These are phyloP conservation scores for Termitomyces sp. DNA, from an alignment of 768 basidiomycete species.

Conservation along the genomic window DNA sequence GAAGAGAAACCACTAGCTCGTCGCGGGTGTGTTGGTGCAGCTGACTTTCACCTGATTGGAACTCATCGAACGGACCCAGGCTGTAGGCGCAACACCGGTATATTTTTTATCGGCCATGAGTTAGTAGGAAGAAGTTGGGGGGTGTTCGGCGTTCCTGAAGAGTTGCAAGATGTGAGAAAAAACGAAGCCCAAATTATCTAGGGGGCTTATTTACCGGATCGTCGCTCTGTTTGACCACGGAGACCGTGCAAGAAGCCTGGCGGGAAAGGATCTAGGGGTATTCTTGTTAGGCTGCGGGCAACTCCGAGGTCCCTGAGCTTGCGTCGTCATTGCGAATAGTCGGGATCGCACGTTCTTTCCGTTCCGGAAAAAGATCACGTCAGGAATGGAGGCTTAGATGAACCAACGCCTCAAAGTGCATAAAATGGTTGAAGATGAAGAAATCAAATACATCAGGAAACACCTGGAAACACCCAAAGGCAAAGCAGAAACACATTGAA, in stretches of 20 bases:
- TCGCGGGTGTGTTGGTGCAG: not conserved
- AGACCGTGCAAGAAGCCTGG: constrained; percentile 12
- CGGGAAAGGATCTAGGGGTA: not conserved
- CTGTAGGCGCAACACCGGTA: not conserved
- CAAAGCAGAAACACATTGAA: not conserved
- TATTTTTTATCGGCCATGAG: constrained; percentile 1
- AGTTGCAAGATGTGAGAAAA: constrained; percentile 11
- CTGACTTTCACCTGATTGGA: not conserved
- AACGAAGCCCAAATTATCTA: constrained; percentile 5
- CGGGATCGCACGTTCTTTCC: not conserved
- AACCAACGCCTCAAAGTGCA: not conserved
- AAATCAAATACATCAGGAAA: not conserved
- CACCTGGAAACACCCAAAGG: not conserved
- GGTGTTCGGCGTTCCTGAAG: constrained; percentile 13
- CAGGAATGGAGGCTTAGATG: not conserved
- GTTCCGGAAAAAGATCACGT: not conserved
- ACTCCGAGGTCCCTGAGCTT: constrained; percentile 8
- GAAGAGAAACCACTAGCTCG: not conserved
- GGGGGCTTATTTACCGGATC: constrained; percentile 11
- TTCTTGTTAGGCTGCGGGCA: not conserved
- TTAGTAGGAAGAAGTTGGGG: not conserved
- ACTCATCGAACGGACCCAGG: not conserved
- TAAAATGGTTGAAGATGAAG: not conserved
- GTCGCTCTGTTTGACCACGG: constrained; percentile 11
- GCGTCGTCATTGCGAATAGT: not conserved